Base-by-base conservation (phyloP, 768 basidiomycete species). In the Macrolepiota fuliginosa region DNA sequence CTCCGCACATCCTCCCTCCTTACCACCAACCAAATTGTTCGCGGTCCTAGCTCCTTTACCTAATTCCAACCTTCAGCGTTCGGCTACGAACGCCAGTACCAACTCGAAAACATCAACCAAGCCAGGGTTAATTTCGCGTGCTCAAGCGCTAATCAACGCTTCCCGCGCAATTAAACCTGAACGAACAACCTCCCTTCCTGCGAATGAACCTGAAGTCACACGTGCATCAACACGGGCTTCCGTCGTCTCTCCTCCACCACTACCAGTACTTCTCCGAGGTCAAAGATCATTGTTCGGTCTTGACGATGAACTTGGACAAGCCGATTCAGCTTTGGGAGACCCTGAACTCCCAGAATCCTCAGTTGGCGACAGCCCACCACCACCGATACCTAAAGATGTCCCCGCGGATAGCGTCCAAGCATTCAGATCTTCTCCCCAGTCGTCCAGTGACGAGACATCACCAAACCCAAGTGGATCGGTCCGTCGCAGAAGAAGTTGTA, bases 401-500 rank as follows among this genome's bases (percentile, higher is more conserved):
- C 9, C 55, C 9, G 36, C 19, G 45, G 39, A 62, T 3, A 29
- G 3, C 19, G 27, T 10, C 12, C 51, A 27, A 13, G n/a, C 29
- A 2, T 13, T 45, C 32, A 36, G 36, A 24, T 12, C 58, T 24
- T 35, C 63, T 11, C 46, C 40, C 10, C 51, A 66, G 25, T 56
- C 60, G 11, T 61, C 60, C 15, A 53, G 53, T 10, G 60, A 61
- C 24, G 60, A 61, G 17, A 55, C 54, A 17, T 50, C 53, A n/a
- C 58, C 45, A 13, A 32, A 50, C 27, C 57, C 37, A 22, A 58
- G 53, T 13, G 55, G 51, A 40, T 74, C 72, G 15, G 64, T 79
- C 11, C 74, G 77, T 39, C 83, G 79, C 58, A 75, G 83, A 63
- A 77, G 86, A 61, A 90, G 89, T 65, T 88, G 85, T 66, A 80